Base-by-base conservation (phyloP, 257 asterid genomes). In the Solanum dulcamara region DNA sequence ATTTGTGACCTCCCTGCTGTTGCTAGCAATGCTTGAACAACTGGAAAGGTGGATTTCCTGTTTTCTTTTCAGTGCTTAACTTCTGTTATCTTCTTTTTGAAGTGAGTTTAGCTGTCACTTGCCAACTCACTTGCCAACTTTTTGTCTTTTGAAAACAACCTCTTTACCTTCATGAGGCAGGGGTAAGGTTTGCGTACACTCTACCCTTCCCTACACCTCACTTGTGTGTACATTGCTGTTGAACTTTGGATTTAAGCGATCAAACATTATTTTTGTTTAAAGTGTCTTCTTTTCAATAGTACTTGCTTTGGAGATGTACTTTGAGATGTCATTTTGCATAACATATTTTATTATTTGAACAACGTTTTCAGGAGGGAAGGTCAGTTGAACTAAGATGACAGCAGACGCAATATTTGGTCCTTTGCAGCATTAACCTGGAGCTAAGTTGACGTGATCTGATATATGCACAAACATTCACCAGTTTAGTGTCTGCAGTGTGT, bases 1-100 rank as follows among this genome's bases (percentile, higher is more conserved):
- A n/a, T n/a, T n/a, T n/a, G n/a, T n/a, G n/a, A n/a, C 57, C 89
- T 91, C 80, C 68, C 86, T 55, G 83, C 87, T 28, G 46, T 84
- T 38, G 86, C 85, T 55, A 91, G 87, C 17, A 50, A 81, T 57
- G 87, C 74, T 37, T 87, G 81, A 85, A 79, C 88, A 28, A 48
- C 42, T 77, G 83, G 28, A 77, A 48, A 77, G 82, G 62, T 77
- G 60, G n/a, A 46, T 35, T 26, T 28, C 46, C 24, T 42, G 44
- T 28, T 44, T 12, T 83, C 55, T 22, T 62, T 64, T 30, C 32
- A 5, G 8, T 42, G 81, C 57, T 74, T 74, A 42, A 42, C 26
- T 12, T 42, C 57, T 42, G n/a, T 42, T 26, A 57, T 74, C 30
- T 74, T 3, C 35, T 24, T 40, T 28, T 44, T 75, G 12, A 77